A percentile compares a stretch with the other conserved stretches of the same genome.
Evolutionary conservation across 345 rosid species (phyloP).

Genomic region (Nasturtium officinale): DNA sequence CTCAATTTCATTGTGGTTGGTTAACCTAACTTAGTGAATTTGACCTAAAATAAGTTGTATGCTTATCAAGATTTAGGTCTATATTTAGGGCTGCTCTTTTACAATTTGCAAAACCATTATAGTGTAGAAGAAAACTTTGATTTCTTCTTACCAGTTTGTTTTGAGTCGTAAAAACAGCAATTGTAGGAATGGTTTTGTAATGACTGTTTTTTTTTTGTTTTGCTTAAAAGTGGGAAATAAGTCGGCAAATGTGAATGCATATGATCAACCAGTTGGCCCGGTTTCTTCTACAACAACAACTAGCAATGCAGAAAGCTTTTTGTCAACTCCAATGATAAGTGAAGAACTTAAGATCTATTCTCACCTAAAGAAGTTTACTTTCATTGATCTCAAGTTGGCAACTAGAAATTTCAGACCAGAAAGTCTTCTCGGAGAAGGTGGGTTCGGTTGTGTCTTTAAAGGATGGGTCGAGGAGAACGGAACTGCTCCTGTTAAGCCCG

Average conservation of each 20-base stretch:
- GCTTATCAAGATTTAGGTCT: neutral
- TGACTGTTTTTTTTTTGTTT: neutral
- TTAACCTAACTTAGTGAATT: slow-evolving; percentile 33
- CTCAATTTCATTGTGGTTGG: slow-evolving; percentile 28
- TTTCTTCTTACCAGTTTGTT: neutral
- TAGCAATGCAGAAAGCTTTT: slow-evolving; percentile 81
- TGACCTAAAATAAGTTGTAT: neutral
- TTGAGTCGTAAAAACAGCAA: neutral
- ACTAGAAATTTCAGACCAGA: slow-evolving; percentile 98
- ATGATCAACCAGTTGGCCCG: slow-evolving; percentile 69
- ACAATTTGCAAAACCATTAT: neutral
- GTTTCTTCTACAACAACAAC: slow-evolving; percentile 76
- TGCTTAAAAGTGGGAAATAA: slow-evolving; percentile 59
- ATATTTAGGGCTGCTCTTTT: neutral
- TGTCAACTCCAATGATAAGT: slow-evolving; percentile 83
- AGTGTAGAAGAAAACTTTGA: neutral
- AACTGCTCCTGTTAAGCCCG: slow-evolving; percentile 97
- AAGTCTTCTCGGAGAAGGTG: slow-evolving; percentile 98
- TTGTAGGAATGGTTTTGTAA: slow-evolving; percentile 22
- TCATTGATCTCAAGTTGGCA: slow-evolving; percentile 90
- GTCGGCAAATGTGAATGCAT: slow-evolving; percentile 65
- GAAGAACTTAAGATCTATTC: slow-evolving; percentile 93
- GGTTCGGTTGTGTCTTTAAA: slow-evolving; percentile 98
- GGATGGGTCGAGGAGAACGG: slow-evolving; percentile 99
- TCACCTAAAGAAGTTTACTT: slow-evolving; percentile 74